Evolutionary conservation across 1,284 basidiomycete species (phyloP).

Genomic region (Puccinia polysora): DNA sequence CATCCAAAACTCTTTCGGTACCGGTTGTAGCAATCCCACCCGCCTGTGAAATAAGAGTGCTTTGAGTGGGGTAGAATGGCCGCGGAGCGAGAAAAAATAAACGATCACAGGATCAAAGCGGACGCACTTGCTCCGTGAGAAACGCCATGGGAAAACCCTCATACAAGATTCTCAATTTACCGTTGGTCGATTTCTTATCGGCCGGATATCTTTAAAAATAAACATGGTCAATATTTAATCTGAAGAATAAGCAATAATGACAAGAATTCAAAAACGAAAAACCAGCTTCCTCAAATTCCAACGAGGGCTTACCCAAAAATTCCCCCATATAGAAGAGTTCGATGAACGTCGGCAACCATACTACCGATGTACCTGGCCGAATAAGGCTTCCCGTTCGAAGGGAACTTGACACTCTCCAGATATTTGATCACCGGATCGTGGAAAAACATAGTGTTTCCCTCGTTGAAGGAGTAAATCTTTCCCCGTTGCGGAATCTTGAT

Average conservation of each 20-base stretch:
- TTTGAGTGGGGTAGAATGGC: too few relatives aligned
- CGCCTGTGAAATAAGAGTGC: slow-evolving; percentile 59
- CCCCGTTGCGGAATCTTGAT: slow-evolving; percentile 89
- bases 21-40: slow-evolving; percentile 96
- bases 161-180: slow-evolving; percentile 90
- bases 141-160: slow-evolving; percentile 99
- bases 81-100: neutral
- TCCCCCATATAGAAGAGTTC: slow-evolving; percentile 93
- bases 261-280: neutral
- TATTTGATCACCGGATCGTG: slow-evolving; percentile 78
- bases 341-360: slow-evolving; percentile 97
- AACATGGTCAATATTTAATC: neutral
- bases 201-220: slow-evolving; percentile 66
- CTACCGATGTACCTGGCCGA: slow-evolving; percentile 85
- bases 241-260: neutral
- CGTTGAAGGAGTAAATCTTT: slow-evolving; percentile 99
- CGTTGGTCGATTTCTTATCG: slow-evolving; percentile 94
- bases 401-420: slow-evolving; percentile 86
- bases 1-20: slow-evolving; percentile 82
- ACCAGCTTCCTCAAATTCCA: neutral
- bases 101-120: slow-evolving; percentile 16
- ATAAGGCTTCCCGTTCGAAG: slow-evolving; percentile 53
- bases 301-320: slow-evolving; percentile 70
- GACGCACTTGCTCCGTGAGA: slow-evolving; percentile 80
- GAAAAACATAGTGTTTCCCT: slow-evolving; percentile 95